Conservation (phyloP, 352 stramenopile genomes). For the Globisporangium barbulae region DNA sequence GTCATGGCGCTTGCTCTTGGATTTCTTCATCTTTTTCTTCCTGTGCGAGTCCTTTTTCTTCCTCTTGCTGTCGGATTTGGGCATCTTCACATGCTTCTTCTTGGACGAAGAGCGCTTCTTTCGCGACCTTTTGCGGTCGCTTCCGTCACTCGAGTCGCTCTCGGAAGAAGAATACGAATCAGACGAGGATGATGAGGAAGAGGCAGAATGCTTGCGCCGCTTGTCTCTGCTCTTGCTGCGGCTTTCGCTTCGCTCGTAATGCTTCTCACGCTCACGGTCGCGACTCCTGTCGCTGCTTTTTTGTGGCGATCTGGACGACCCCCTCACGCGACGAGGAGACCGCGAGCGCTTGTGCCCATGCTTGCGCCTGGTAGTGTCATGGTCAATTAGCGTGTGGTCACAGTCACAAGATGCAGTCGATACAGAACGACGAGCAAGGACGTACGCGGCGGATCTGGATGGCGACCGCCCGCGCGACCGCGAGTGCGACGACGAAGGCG, state of each 20-base stretch:
- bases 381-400: neutral
- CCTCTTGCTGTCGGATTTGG: slow-evolving; percentile 25
- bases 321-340: slow-evolving; percentile 4
- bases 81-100: slow-evolving; percentile 33
- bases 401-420: neutral
- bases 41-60: slow-evolving; percentile 35
- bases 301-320: slow-evolving; percentile 5
- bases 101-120: slow-evolving; percentile 17
- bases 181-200: slow-evolving; percentile 16
- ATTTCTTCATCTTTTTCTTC: slow-evolving; percentile 36
- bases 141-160: slow-evolving; percentile 22
- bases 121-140: slow-evolving; percentile 11
- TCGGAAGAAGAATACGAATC: slow-evolving; percentile 25
- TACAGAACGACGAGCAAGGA: neutral
- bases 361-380: slow-evolving; percentile 15
- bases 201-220: neutral
- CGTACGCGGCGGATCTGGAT: slow-evolving; percentile 18
- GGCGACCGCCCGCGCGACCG: slow-evolving; percentile 24
- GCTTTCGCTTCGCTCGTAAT: neutral
- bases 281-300: neutral
- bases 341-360: slow-evolving; percentile 19
- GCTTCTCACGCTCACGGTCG: slow-evolving; percentile 4
- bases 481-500: slow-evolving; percentile 22
- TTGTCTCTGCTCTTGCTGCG: slow-evolving; percentile 8
- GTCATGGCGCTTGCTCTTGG: slow-evolving; percentile 25